Evolutionary conservation across 768 basidiomycete genomes (phyloP).

Genomic region (Mycena vulgaris): DNA sequence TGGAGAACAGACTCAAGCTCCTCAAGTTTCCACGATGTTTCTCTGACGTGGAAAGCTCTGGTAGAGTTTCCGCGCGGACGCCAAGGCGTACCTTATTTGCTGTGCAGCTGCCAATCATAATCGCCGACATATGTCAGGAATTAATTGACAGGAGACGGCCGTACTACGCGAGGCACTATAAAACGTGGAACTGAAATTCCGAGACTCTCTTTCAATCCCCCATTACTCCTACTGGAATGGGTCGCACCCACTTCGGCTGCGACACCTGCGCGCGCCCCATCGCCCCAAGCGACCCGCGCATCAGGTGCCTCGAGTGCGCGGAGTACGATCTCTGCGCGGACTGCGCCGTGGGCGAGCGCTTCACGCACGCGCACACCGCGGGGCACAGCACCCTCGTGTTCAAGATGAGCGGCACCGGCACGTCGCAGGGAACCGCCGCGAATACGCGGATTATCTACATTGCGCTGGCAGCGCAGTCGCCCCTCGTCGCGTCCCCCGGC

Average conservation of each 20-base stretch:
- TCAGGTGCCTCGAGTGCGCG: conserved; percentile 24
- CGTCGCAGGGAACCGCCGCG: neutral
- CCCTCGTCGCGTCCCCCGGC: neutral
- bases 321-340: conserved; percentile 28
- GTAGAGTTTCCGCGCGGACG: too few species aligned
- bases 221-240: too few species aligned
- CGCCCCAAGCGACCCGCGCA: conserved; percentile 14
- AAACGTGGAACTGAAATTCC: too few species aligned
- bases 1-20: too few species aligned
- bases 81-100: too few species aligned
- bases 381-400: conserved; percentile 3
- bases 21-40: too few species aligned
- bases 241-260: conserved; percentile 17
- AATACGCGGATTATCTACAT: neutral
- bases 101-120: too few species aligned
- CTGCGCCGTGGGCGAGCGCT: conserved; percentile 24
- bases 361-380: neutral
- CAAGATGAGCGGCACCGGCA: conserved; percentile 1
- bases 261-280: conserved; percentile 18
- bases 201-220: too few species aligned
- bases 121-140: too few species aligned
- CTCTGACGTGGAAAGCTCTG: too few species aligned
- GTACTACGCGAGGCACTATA: too few species aligned
- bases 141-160: too few species aligned
- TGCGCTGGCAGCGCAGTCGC: neutral